Evolutionary conservation across 2,329 filamentous ascomycete genomes (phyloP), one percentile per base, ranked within the genome.

Genomic region (Fusarium metavorans): DNA sequence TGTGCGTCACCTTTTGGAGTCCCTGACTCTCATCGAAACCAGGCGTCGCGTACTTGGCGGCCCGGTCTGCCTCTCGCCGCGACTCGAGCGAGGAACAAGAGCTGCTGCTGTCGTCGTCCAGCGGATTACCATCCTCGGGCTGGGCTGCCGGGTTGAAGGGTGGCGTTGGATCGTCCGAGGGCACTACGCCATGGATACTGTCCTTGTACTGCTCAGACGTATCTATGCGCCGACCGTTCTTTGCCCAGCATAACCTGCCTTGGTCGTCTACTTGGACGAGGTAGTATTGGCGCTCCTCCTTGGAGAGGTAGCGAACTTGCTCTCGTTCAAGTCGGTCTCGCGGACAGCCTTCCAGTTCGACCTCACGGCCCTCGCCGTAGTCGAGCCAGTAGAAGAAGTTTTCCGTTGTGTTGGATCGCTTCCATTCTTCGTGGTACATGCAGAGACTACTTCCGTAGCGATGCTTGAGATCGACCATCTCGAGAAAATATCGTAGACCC

Each of bases 351-450:
- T 91, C 88, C 14, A 96, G 85, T 72, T 96, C 92, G 50, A 97
- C 80, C 43, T 89, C 82, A 75, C 86, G 91, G 0, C 95, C 95
- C 58, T 92, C 92, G 6, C 95, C 95, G 68, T 93, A 87, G 80
- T 98, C 95, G 2, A 98, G 87, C 95, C 95, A 98, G 83, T 95
- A 96, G 82, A 98, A 98, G 87, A 95, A 98, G 80, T 97, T 97
- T 81, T 98, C 93, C 6, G 91, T 89, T 0, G 94, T 96, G 32
- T 93, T 87, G 2, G 90, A 86, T 70, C 89, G 90, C 81, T 95
- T 95, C 95, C 95, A 98, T 74, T 93, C 91, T 68, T 91, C 90
- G 79, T 98, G 95, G 77, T 98, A 98, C 35, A 90, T 89, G 35
- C 93, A 88, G 60, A 98, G 83, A 76, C 97, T 97, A 64, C 92